Evolutionary conservation across 208 protist species (phyloP).

Genomic region (Crithidia fasciculata): DNA sequence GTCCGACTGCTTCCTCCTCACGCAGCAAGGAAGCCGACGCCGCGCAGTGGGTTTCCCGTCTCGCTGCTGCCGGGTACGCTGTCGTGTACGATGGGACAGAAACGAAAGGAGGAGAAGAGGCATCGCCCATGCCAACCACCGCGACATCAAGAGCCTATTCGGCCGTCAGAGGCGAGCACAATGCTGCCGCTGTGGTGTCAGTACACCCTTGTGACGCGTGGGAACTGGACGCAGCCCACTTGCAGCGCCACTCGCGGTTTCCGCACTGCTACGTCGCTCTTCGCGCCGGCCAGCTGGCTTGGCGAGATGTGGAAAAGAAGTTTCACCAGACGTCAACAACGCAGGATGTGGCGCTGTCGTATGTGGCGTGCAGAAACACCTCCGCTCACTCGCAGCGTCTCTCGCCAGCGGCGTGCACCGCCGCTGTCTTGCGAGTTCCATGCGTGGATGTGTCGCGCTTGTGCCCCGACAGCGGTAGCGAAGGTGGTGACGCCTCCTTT

Average conservation of each 20-base stretch:
- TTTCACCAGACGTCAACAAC: background rate
- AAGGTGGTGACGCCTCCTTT: too few species aligned
- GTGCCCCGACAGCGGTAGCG: too few species aligned
- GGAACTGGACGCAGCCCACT: slow-evolving; percentile 13
- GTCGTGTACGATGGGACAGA: background rate
- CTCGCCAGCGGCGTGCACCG: slow-evolving; percentile 26
- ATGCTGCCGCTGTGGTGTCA: background rate
- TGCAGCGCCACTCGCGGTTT: slow-evolving; percentile 23
- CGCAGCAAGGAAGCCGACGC: background rate
- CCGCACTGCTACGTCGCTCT: slow-evolving; percentile 24
- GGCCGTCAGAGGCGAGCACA: background rate
- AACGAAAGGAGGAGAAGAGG: too few species aligned
- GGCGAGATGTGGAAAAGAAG: background rate
- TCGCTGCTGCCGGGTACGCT: background rate
- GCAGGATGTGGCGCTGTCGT: background rate
- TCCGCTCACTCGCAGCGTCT: background rate
- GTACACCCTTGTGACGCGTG: slow-evolving; percentile 25
- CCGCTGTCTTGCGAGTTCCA: slow-evolving; percentile 26
- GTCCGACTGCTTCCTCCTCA: too few species aligned
- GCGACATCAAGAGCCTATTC: background rate
- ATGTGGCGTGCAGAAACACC: background rate
- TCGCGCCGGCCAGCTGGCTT: slow-evolving; percentile 17
- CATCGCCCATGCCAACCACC: too few species aligned
- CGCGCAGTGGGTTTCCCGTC: background rate
- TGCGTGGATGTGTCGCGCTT: slow-evolving; percentile 8